A percentile compares a stretch with the other conserved stretches of the same genome.
phyloP scores from a whole-genome alignment of 495 filamentous ascomycete genomes.

The Neurospora tetraspora region DNA sequence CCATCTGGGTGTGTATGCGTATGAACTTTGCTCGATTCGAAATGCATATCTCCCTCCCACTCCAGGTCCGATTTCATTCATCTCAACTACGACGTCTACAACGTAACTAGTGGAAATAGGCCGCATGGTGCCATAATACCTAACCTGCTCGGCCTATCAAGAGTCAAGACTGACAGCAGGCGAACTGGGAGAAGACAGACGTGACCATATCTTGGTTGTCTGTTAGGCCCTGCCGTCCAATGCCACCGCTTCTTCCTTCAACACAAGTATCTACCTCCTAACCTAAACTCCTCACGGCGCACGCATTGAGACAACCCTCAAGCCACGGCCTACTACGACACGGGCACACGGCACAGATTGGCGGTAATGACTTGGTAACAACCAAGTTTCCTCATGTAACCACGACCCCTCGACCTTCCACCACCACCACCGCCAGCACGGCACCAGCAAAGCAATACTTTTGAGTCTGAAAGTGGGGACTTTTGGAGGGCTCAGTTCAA shows the following conservation, averaged over 20 bases:
- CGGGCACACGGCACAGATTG: background rate
- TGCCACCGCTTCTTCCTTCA: background rate
- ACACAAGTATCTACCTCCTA: background rate
- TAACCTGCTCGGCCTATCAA: background rate
- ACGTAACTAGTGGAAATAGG: background rate
- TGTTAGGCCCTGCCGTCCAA: background rate
- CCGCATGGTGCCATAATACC: background rate
- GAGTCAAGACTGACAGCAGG: background rate
- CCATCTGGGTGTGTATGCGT: background rate
- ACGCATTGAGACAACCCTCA: background rate
- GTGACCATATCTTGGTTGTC: background rate
- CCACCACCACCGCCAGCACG: background rate
- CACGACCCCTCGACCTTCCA: background rate
- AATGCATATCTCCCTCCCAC: background rate
- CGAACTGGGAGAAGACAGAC: background rate
- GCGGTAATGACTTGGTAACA: background rate
- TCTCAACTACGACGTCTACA: background rate
- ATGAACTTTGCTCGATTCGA: background rate
- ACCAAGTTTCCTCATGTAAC: background rate
- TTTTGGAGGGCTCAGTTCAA: background rate
- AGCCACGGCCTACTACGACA: background rate
- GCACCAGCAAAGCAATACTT: background rate
- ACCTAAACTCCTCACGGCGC: background rate
- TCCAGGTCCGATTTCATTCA: background rate
- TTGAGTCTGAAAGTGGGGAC: conserved; percentile 1